These are phyloP conservation scores for Tieghemiomyces parasiticus DNA, from an alignment of 192 early-diverging fungal genomes.

Conservation along the genomic window DNA sequence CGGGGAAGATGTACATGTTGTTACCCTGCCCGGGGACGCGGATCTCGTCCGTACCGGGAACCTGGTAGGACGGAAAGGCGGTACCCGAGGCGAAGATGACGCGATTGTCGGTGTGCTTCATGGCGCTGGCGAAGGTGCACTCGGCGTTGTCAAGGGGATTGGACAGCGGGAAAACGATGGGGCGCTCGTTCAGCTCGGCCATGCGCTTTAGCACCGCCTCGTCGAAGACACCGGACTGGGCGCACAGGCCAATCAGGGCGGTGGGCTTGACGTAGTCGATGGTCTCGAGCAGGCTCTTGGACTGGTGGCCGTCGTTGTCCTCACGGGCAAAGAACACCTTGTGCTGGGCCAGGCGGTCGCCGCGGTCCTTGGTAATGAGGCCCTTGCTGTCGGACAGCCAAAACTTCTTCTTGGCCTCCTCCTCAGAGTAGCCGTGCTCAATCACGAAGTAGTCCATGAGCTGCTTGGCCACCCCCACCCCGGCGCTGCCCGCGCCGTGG, in stretches of 20 bases:
- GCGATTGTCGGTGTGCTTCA: conserved; percentile 65
- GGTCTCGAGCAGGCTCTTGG: conserved; percentile 49
- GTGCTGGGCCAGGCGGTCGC: conserved; percentile 67
- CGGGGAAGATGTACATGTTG: conserved; percentile 97
- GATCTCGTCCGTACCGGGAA: conserved; percentile 38
- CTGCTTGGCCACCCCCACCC: conserved; percentile 88
- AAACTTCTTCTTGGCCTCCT: conserved; percentile 49
- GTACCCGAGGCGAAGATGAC: conserved; percentile 95
- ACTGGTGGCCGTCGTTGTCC: conserved; percentile 74
- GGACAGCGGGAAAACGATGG: conserved; percentile 83
- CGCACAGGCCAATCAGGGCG: conserved; percentile 74
- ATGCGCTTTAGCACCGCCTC: conserved; percentile 54
- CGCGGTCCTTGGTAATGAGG: conserved; percentile 74
- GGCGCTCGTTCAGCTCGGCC: conserved; percentile 54
- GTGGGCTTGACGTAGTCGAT: conserved; percentile 83
- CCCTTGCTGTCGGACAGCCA: conserved; percentile 92
- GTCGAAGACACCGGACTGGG: conserved; percentile 64
- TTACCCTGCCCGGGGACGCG: conserved; percentile 73
- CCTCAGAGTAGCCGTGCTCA: conserved; percentile 57
- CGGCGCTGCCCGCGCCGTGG: conserved; percentile 88
- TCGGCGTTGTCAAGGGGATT: conserved; percentile 84
- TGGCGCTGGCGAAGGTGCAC: conserved; percentile 88
- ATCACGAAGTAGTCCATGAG: conserved; percentile 65
- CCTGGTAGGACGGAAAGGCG: conserved; percentile 66
- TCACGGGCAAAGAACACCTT: conserved; percentile 76